Percentiles rank a stretch among this genome's conserved stretches.
These are phyloP conservation scores for Zygotorulaspora mrakii DNA, from an alignment of 1,139 yeast genomes.

Conservation along the genomic window DNA sequence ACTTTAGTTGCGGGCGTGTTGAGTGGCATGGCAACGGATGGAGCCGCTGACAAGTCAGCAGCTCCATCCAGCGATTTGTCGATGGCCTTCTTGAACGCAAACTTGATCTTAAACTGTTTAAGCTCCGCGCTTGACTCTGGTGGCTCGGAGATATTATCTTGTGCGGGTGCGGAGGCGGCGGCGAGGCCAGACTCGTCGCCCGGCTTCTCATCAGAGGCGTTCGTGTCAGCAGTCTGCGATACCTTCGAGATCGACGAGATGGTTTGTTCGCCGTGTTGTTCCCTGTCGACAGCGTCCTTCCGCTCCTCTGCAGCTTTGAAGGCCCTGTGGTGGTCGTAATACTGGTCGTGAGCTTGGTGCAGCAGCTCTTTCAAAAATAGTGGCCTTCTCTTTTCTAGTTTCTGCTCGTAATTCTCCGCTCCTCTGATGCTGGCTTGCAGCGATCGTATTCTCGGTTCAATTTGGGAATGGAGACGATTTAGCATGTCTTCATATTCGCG, in stretches of 20 bases:
- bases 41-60: not conserved
- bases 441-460: constrained; percentile 27
- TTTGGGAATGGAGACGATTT: constrained; percentile 13
- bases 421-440: constrained; percentile 25
- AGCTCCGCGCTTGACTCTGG: constrained; percentile 5
- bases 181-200: not conserved
- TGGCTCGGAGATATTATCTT: constrained; percentile 1
- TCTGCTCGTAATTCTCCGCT: constrained; percentile 24
- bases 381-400: constrained; percentile 19
- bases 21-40: not conserved
- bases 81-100: constrained; percentile 26
- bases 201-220: not conserved
- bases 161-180: not conserved
- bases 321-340: constrained; percentile 31
- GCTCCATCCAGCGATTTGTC: too few relatives aligned
- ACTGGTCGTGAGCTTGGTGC: constrained; percentile 25
- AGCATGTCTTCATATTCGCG: constrained; percentile 29
- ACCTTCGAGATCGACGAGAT: not conserved
- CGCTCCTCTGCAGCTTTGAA: constrained; percentile 26
- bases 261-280: constrained; percentile 10
- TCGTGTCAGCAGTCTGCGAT: not conserved
- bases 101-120: constrained; percentile 23
- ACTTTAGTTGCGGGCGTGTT: not conserved
- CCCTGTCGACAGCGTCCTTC: constrained; percentile 26
- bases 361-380: constrained; percentile 27